These are phyloP conservation scores for Pelargonium australe DNA, from an alignment of 441 rosid species.

Conservation along the genomic window DNA sequence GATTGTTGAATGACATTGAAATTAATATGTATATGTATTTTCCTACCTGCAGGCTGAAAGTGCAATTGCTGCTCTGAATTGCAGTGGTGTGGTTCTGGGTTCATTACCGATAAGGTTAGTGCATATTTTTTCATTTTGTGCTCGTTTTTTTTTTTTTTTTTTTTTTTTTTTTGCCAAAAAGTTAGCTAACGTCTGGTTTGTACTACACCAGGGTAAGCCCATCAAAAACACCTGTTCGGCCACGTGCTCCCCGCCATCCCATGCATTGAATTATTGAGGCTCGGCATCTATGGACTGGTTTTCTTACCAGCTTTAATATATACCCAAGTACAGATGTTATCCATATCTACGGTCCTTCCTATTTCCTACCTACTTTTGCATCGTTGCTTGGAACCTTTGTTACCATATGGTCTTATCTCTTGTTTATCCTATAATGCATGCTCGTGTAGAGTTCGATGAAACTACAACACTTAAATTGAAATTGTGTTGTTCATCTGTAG, in stretches of 20 bases:
- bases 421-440: constrained; percentile 22
- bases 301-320: constrained; percentile 29
- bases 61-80: constrained; percentile 80
- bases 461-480: constrained; percentile 6
- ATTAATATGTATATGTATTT: neutral
- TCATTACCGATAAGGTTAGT: constrained; percentile 71
- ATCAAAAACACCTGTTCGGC: constrained; percentile 76
- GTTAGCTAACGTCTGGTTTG: constrained; percentile 7
- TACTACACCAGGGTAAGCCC: constrained; percentile 62
- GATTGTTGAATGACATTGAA: neutral
- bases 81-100: constrained; percentile 80
- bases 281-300: constrained; percentile 7
- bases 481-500: constrained; percentile 15
- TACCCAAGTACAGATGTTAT: constrained; percentile 40
- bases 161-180: neutral
- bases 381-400: constrained; percentile 23
- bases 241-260: constrained; percentile 54
- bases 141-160: neutral
- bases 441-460: constrained; percentile 30
- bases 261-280: constrained; percentile 34
- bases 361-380: constrained; percentile 17
- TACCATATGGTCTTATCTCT: constrained; percentile 21
- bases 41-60: constrained; percentile 63
- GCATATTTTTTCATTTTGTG: neutral
- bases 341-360: constrained; percentile 26